phyloP scores from a whole-genome alignment of 495 filamentous ascomycete species.

The Xylaria bambusicola region DNA sequence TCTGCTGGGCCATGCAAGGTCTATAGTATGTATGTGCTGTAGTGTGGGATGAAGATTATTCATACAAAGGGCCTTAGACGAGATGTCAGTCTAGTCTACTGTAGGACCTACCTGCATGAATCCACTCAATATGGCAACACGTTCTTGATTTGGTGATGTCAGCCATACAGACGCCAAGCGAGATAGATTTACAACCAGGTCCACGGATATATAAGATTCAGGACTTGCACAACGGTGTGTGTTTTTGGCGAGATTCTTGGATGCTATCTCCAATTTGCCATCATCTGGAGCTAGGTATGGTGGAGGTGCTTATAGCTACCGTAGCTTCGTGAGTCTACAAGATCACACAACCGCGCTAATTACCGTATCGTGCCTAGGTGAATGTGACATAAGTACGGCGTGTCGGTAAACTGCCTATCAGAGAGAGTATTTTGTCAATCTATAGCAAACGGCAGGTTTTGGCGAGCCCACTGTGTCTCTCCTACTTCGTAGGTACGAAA shows the following conservation, averaged over 20 bases:
- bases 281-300: too few species aligned
- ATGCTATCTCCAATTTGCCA: too few species aligned
- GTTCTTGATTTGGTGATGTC: conserved; percentile 17
- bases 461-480: conserved; percentile 1
- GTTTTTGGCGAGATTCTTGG: too few species aligned
- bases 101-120: conserved; percentile 9
- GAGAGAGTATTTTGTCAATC: background rate
- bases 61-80: too few species aligned
- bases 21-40: conserved; percentile 10
- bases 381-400: background rate
- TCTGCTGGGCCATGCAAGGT: conserved; percentile 17
- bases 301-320: background rate
- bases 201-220: background rate
- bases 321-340: background rate
- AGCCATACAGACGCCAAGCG: conserved; percentile 6
- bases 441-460: conserved; percentile 7
- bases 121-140: conserved; percentile 1
- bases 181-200: background rate
- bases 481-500: background rate
- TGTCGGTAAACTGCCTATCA: background rate
- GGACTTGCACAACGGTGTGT: too few species aligned
- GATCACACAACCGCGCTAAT: background rate
- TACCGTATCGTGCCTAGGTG: background rate
- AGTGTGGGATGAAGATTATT: conserved; percentile 7
- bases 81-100: background rate